These are phyloP conservation scores for Vaccinium corymbosum DNA, from an alignment of 148 eudicot genomes.

Conservation along the genomic window DNA sequence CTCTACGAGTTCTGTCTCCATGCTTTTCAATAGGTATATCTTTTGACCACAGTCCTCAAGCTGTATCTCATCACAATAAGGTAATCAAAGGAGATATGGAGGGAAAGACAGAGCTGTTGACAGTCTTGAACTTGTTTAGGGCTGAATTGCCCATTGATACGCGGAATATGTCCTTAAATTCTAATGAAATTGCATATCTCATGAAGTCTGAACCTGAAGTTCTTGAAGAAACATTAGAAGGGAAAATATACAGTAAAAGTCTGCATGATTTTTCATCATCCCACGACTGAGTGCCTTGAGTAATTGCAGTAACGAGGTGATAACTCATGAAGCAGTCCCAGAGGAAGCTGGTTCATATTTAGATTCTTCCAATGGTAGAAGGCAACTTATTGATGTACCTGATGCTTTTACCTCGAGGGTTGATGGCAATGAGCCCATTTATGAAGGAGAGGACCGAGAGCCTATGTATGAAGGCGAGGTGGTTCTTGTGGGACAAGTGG, in stretches of 20 bases:
- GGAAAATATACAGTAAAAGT: constrained; percentile 19
- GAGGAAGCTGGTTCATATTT: constrained; percentile 33
- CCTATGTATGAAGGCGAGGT: constrained; percentile 96
- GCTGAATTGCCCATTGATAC: constrained; percentile 23
- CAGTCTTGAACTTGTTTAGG: constrained; percentile 54
- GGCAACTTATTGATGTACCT: constrained; percentile 34
- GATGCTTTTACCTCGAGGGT: constrained; percentile 46
- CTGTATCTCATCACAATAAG: constrained; percentile 27
- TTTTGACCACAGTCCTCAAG: constrained; percentile 53
- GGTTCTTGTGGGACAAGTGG: constrained; percentile 71
- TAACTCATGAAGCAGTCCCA: constrained; percentile 25
- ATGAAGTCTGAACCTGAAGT: constrained; percentile 25
- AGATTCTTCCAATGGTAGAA: constrained; percentile 36
- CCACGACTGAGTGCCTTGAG: constrained; percentile 23
- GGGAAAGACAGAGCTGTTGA: constrained; percentile 69
- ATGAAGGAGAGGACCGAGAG: constrained; percentile 84
- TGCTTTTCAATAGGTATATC: constrained; percentile 62
- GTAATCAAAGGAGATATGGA: constrained; percentile 65
- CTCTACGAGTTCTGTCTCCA: constrained; percentile 91
- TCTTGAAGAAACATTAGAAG: constrained; percentile 23
- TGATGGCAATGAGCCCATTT: constrained; percentile 75
- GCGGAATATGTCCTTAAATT: constrained; percentile 17
- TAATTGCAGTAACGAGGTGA: constrained; percentile 20
- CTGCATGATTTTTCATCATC: constrained; percentile 28
- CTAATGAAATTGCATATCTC: constrained; percentile 28